Percentiles rank a stretch among this genome's conserved stretches.
Evolutionary conservation across 176 grass and related monocot species (phyloP).

Genomic region (Oryza punctata): DNA sequence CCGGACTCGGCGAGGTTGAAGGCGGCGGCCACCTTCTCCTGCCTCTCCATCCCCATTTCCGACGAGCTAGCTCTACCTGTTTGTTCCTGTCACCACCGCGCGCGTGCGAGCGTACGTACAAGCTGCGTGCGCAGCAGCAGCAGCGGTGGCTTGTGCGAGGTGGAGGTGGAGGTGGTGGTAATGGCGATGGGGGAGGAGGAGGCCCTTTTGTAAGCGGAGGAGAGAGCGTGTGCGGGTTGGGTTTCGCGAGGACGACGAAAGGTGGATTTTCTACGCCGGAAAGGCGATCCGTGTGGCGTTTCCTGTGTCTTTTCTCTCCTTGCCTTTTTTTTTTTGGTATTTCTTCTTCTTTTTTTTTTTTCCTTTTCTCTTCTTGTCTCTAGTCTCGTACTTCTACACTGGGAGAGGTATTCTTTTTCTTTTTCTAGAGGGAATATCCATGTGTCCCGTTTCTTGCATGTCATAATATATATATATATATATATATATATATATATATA

Average conservation of each 20-base stretch:
- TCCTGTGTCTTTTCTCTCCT: neutral
- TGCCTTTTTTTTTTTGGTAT: neutral
- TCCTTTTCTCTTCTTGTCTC: neutral
- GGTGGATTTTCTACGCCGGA: conserved; percentile 41
- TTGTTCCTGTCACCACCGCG: no score
- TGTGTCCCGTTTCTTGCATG: no score
- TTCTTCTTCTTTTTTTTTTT: neutral
- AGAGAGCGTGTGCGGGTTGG: neutral
- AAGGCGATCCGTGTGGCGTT: neutral
- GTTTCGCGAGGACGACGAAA: neutral
- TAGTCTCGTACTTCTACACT: no score
- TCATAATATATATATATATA: no score
- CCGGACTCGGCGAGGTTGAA: conserved; percentile 57
- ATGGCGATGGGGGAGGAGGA: conserved; percentile 28
- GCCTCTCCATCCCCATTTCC: conserved; percentile 49
- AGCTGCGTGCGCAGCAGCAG: neutral
- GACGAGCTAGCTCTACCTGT: neutral
- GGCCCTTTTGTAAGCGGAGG: conserved; percentile 48
- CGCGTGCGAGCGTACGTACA: neutral
- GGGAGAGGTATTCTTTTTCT: rapidly evolving
- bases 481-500: no score
- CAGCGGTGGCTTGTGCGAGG: neutral
- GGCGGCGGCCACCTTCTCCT: conserved; percentile 24
- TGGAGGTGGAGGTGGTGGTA: neutral
- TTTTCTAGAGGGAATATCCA: no score